Evolutionary conservation across 306 rosid genomes (phyloP).

Genomic region (Acacia crassicarpa): DNA sequence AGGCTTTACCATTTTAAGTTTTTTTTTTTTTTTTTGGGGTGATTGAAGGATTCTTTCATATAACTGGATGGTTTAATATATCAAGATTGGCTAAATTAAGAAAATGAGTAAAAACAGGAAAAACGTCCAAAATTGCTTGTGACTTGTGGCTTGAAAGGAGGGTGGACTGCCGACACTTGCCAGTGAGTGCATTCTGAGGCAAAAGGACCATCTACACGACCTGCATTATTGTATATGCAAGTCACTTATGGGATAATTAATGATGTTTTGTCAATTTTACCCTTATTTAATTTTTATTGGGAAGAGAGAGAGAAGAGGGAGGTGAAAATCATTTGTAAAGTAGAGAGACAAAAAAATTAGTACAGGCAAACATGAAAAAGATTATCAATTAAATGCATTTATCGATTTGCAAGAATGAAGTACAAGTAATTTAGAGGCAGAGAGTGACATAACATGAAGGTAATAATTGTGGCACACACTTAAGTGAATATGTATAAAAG

Average conservation of each 20-base stretch:
- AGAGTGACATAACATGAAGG: not conserved
- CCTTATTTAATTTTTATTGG: too few species aligned
- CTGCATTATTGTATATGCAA: too few species aligned
- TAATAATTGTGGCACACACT: not conserved
- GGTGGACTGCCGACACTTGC: slow-evolving; percentile 24
- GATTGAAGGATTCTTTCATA: not conserved
- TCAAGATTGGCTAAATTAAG: not conserved
- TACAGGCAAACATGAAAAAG: too few species aligned
- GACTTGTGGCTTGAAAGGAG: not conserved
- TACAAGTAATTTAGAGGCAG: too few species aligned
- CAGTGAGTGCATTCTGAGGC: not conserved
- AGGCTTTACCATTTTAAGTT: not conserved
- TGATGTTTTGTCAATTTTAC: too few species aligned
- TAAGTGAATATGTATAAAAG: not conserved
- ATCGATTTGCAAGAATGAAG: too few species aligned
- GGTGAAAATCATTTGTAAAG: too few species aligned
- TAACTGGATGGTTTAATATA: not conserved
- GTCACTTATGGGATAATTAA: too few species aligned
- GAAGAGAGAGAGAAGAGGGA: too few species aligned
- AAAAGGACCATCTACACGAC: not conserved
- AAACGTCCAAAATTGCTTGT: not conserved
- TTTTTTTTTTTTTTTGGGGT: too few species aligned
- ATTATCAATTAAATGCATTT: too few species aligned
- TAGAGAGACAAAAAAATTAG: too few species aligned
- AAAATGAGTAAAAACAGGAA: not conserved